A percentile compares a stretch with the other conserved stretches of the same genome.
Evolutionary conservation across 768 basidiomycete species (phyloP).

Genomic region (Serpula lacrymans): DNA sequence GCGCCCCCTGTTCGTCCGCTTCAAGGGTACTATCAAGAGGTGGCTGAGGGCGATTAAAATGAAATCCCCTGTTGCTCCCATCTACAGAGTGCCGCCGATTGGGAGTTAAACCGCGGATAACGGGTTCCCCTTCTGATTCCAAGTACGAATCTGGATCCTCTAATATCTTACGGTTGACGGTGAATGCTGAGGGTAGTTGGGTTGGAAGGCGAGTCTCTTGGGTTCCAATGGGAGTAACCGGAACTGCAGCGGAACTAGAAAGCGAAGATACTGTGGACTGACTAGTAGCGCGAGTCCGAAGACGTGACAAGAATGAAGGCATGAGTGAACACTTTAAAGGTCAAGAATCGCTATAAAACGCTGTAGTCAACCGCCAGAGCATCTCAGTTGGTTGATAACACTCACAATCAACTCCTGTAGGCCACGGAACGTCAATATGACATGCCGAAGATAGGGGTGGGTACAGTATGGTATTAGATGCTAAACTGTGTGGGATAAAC

Average conservation of each 20-base stretch:
- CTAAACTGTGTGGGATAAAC: no score
- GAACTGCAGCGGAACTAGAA: not conserved
- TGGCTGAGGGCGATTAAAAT: constrained; percentile 4
- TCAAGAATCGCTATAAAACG: no score
- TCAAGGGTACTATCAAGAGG: not conserved
- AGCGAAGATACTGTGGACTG: constrained; percentile 13
- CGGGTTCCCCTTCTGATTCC: constrained; percentile 10
- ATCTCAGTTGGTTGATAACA: no score
- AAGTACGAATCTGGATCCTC: constrained; percentile 27
- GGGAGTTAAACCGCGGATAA: constrained; percentile 24
- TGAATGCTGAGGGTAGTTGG: not conserved
- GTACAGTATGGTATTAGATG: no score
- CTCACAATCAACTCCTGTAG: no score
- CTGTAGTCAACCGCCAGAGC: no score
- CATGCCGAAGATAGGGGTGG: no score
- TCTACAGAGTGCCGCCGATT: constrained; percentile 17
- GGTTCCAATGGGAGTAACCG: constrained; percentile 3
- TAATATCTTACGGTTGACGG: constrained; percentile 24
- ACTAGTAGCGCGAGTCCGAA: constrained; percentile 25
- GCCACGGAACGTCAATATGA: no score
- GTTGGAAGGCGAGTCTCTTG: not conserved
- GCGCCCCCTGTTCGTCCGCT: constrained; percentile 2
- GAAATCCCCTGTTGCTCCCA: constrained; percentile 4
- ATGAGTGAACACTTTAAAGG: no score
- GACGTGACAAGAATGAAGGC: constrained; percentile 29